phyloP scores from a whole-genome alignment of 1,139 yeast genomes.

The Yamadazyma songkhlaensis region DNA sequence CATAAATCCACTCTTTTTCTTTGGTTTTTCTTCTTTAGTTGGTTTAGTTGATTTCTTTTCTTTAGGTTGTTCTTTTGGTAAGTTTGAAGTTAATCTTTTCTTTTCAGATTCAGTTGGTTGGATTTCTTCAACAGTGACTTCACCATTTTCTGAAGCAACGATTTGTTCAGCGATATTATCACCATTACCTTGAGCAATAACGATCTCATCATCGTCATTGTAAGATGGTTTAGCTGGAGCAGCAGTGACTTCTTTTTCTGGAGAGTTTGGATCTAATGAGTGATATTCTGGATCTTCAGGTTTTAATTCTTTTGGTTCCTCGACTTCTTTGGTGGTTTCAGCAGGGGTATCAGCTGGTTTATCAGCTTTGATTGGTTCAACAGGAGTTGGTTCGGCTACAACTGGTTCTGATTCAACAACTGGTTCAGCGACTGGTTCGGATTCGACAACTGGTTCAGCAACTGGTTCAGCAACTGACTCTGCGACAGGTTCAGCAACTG shows the following conservation, averaged over 20 bases:
- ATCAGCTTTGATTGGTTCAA: conserved; percentile 5
- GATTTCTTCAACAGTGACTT: conserved; percentile 42
- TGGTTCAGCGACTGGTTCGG: conserved; percentile 7
- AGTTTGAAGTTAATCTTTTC: conserved; percentile 24
- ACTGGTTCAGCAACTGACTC: conserved; percentile 6
- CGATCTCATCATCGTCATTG: conserved; percentile 33
- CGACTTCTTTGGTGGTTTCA: background rate
- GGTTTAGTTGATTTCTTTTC: conserved; percentile 7
- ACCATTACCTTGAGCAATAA: conserved; percentile 36
- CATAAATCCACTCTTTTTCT: conserved; percentile 43
- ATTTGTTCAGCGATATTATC: conserved; percentile 34
- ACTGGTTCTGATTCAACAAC: conserved; percentile 2
- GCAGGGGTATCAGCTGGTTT: conserved; percentile 3
- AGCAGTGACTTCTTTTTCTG: conserved; percentile 26
- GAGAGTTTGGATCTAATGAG: conserved; percentile 32
- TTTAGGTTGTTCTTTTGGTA: conserved; percentile 23
- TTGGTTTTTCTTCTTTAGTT: conserved; percentile 17
- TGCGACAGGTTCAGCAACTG: conserved; percentile 1
- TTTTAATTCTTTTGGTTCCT: background rate
- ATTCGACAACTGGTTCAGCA: conserved; percentile 6
- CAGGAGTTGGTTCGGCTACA: conserved; percentile 5
- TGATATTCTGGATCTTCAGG: conserved; percentile 14
- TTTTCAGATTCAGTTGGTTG: conserved; percentile 41
- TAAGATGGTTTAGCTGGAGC: conserved; percentile 8
- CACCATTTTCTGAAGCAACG: conserved; percentile 36